These are phyloP conservation scores for Ophiostoma sp. DNA, from an alignment of 2,329 filamentous ascomycete genomes.

Conservation along the genomic window DNA sequence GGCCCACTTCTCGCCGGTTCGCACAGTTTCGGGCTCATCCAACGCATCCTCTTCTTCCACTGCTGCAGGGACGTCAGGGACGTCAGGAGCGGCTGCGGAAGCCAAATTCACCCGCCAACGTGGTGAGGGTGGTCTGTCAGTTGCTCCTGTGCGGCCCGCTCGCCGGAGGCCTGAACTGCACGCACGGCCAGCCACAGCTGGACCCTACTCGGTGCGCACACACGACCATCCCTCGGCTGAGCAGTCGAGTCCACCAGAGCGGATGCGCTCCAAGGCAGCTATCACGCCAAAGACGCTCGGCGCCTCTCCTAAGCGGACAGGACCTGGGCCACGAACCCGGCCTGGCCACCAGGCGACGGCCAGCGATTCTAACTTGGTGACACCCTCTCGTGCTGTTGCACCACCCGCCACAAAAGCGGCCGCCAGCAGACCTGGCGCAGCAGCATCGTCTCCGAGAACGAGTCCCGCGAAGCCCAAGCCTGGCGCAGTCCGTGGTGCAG, in stretches of 20 bases:
- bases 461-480: conserved; percentile 39
- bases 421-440: conserved; percentile 29
- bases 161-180: conserved; percentile 59
- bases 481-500: conserved; percentile 11
- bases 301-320: conserved; percentile 55
- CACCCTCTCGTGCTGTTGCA: conserved; percentile 44
- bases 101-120: conserved; percentile 40
- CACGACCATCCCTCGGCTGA: conserved; percentile 47
- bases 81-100: not conserved
- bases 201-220: conserved; percentile 64
- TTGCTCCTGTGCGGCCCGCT: conserved; percentile 62
- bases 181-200: conserved; percentile 62
- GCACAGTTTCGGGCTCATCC: conserved; percentile 44
- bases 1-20: conserved; percentile 59
- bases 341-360: conserved; percentile 51
- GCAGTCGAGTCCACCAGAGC: conserved; percentile 50
- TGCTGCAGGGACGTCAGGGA: conserved; percentile 27
- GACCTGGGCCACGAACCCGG: conserved; percentile 42
- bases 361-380: conserved; percentile 53
- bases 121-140: conserved; percentile 56
- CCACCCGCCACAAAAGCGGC: conserved; percentile 17
- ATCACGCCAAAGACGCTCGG: conserved; percentile 53
- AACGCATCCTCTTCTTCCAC: conserved; percentile 35
- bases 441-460: conserved; percentile 24
- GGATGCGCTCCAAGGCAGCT: conserved; percentile 45